Percentiles rank a stretch among this genome's conserved stretches.
Conservation (phyloP, 1,139 yeast species). For the Blastobotrys aristatus region DNA sequence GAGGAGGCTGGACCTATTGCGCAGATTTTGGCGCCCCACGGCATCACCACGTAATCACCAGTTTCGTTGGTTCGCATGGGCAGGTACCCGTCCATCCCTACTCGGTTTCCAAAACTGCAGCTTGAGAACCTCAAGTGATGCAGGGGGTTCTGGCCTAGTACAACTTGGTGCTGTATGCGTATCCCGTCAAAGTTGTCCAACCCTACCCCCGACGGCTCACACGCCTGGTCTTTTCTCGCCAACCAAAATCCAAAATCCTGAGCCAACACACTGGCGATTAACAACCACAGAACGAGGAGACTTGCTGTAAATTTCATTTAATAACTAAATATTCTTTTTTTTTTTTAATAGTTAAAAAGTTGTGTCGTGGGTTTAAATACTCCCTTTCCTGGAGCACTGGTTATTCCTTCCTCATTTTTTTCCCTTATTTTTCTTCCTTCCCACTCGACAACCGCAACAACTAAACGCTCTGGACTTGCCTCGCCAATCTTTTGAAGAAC, state of each 20-base stretch:
- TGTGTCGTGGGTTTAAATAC: no score
- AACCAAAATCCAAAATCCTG: constrained; percentile 3
- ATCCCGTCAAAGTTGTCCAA: constrained; percentile 25
- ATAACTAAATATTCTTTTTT: no score
- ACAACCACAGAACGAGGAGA: no score
- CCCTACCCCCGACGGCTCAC: constrained; percentile 22
- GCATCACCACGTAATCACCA: constrained; percentile 17
- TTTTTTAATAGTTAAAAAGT: no score
- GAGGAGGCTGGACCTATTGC: constrained; percentile 11
- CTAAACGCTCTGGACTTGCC: no score
- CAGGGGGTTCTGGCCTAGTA: constrained; percentile 16
- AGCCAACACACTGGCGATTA: no score
- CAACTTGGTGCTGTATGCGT: constrained; percentile 27
- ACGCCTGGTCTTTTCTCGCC: constrained; percentile 14
- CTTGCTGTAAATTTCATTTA: no score
- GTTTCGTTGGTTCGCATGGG: constrained; percentile 17
- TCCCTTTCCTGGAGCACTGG: no score
- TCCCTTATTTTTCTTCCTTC: no score
- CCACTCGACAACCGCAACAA: no score
- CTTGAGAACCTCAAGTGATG: constrained; percentile 23
- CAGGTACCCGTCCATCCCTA: constrained; percentile 23
- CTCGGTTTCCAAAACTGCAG: constrained; percentile 13
- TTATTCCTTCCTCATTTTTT: no score
- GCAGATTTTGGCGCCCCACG: constrained; percentile 27
- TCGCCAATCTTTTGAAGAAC: no score